These are phyloP conservation scores for Prunus kanzakura DNA, from an alignment of 306 rosid species.

Conservation along the genomic window DNA sequence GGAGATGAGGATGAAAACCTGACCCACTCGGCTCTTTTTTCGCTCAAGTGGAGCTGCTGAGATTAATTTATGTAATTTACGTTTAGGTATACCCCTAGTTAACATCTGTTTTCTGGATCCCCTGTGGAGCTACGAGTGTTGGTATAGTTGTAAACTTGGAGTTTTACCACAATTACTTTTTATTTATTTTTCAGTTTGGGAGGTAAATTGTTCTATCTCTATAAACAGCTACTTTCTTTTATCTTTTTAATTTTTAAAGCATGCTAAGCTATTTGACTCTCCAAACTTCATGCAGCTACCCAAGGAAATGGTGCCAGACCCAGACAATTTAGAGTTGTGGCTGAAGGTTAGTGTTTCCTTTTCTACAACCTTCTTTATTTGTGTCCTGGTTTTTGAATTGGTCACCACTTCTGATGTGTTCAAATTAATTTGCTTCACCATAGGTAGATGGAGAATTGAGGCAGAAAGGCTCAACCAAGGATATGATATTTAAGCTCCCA, in stretches of 20 bases:
- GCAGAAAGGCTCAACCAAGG: conserved; percentile 94
- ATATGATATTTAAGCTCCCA: conserved; percentile 90
- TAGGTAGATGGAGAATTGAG: conserved; percentile 85
- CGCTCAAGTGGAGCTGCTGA: not conserved
- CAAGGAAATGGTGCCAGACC: conserved; percentile 63
- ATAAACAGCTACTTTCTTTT: conserved; percentile 1
- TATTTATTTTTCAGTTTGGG: too few relatives aligned
- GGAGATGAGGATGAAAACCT: not conserved
- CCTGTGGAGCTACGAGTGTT: not conserved
- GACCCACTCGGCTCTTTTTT: not conserved
- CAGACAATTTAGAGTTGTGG: conserved; percentile 84
- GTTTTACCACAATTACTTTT: not conserved
- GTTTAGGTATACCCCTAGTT: not conserved
- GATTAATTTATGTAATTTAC: not conserved
- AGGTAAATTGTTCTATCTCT: not conserved
- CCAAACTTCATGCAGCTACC: conserved; percentile 57
- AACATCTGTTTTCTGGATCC: not conserved
- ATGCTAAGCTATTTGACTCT: conserved; percentile 7
- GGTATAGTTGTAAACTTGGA: not conserved
- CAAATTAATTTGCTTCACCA: conserved; percentile 16
- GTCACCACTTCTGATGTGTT: conserved; percentile 12
- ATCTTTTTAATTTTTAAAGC: conserved; percentile 1
- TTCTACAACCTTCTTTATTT: not conserved
- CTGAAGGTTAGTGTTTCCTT: conserved; percentile 54
- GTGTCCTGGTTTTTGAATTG: conserved; percentile 2